Percentiles rank a stretch among this genome's conserved stretches.
Conservation (phyloP, 768 basidiomycete species). For the Sarcodon sp. region DNA sequence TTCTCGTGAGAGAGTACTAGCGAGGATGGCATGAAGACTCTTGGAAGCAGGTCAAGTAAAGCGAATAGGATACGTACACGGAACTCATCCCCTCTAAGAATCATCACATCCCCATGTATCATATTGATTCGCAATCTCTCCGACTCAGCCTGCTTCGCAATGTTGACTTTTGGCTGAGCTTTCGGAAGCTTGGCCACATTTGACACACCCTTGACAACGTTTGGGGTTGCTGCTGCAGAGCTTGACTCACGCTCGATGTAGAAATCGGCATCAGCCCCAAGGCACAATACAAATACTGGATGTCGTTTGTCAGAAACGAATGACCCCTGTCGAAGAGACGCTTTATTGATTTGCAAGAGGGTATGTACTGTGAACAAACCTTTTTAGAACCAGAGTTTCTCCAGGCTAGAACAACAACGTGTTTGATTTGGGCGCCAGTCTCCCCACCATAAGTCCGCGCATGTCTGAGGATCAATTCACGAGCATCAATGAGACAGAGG, state of each 20-base stretch:
- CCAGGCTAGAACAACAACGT: background rate
- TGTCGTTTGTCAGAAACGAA: background rate
- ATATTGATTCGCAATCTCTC: background rate
- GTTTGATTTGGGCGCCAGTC: background rate
- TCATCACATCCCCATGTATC: background rate
- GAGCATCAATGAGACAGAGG: background rate
- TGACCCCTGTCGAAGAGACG: background rate
- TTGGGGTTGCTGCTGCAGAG: background rate
- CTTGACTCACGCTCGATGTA: background rate
- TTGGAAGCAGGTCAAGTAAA: background rate
- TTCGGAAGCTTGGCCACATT: background rate
- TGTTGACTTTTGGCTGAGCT: background rate
- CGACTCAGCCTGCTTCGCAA: background rate
- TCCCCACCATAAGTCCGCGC: background rate
- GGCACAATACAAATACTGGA: background rate
- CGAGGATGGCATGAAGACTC: background rate
- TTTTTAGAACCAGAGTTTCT: background rate
- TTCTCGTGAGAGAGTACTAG: background rate
- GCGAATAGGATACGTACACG: background rate
- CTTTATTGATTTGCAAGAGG: background rate
- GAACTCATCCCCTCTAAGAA: background rate
- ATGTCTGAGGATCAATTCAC: background rate
- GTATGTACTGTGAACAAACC: background rate
- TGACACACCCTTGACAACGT: background rate
- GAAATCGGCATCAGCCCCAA: background rate